A percentile compares a stretch with the other conserved stretches of the same genome.
These are phyloP conservation scores for Reticulascus tulasneorum DNA, from an alignment of 2,329 filamentous ascomycete species.

Conservation along the genomic window DNA sequence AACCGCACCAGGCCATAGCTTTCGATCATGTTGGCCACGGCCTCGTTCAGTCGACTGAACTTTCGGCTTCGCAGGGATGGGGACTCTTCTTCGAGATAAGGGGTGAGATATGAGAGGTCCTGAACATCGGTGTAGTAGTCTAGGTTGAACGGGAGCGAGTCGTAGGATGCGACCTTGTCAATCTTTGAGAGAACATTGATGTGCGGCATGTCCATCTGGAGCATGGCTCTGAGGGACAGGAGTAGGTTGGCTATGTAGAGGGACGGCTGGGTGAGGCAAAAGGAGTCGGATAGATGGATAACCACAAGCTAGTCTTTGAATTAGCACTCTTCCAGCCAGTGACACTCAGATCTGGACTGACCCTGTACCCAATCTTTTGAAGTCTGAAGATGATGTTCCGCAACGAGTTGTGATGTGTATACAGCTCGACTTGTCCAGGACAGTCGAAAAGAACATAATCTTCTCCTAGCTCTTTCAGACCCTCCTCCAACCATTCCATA, in stretches of 20 bases:
- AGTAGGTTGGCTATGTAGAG: constrained; percentile 93
- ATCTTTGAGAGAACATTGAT: constrained; percentile 97
- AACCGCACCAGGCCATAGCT: constrained; percentile 88
- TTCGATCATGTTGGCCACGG: constrained; percentile 81
- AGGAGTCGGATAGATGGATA: constrained; percentile 89
- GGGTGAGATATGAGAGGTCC: constrained; percentile 79
- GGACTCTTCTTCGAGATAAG: constrained; percentile 74
- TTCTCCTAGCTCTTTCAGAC: constrained; percentile 74
- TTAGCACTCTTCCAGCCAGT: no score
- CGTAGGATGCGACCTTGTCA: constrained; percentile 84
- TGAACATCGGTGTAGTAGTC: constrained; percentile 98
- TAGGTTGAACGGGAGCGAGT: constrained; percentile 86
- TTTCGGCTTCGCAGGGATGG: constrained; percentile 67
- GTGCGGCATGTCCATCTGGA: constrained; percentile 95
- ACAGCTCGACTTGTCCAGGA: constrained; percentile 93
- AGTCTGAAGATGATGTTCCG: constrained; percentile 88
- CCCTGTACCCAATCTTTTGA: constrained; percentile 88
- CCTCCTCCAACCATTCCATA: constrained; percentile 83
- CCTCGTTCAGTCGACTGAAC: constrained; percentile 79
- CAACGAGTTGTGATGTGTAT: constrained; percentile 89
- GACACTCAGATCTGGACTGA: no score
- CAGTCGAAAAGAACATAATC: constrained; percentile 96
- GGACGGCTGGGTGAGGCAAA: constrained; percentile 87
- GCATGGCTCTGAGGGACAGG: constrained; percentile 90
- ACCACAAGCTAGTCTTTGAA: constrained; percentile 90